These are phyloP conservation scores for Penicillium macrosclerotiorum DNA, from an alignment of 495 filamentous ascomycete genomes.

Conservation along the genomic window DNA sequence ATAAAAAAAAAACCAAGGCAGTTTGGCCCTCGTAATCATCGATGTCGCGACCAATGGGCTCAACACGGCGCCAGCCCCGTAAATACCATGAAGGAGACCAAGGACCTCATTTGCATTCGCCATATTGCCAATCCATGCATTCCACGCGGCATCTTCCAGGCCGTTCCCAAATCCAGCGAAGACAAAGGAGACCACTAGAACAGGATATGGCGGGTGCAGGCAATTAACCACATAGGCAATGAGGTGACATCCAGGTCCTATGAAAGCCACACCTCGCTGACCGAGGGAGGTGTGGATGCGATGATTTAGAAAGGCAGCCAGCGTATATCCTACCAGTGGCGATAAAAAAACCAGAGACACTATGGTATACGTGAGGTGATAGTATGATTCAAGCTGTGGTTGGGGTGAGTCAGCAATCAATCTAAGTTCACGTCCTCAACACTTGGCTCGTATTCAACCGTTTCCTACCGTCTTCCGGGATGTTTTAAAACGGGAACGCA, in stretches of 20 bases:
- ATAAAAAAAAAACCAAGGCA: constrained; percentile 60
- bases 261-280: constrained; percentile 69
- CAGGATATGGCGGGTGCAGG: constrained; percentile 59
- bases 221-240: constrained; percentile 60
- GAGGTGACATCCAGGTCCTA: constrained; percentile 63
- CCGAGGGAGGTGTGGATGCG: constrained; percentile 58
- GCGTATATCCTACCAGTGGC: constrained; percentile 57
- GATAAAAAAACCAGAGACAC: constrained; percentile 65
- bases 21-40: constrained; percentile 46
- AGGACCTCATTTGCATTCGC: constrained; percentile 59
- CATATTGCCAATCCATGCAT: constrained; percentile 64
- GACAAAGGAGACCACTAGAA: constrained; percentile 55
- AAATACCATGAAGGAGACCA: constrained; percentile 57
- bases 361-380: constrained; percentile 54
- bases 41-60: constrained; percentile 57
- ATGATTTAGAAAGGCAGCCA: constrained; percentile 58
- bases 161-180: constrained; percentile 64
- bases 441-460: too few species aligned
- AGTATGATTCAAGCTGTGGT: constrained; percentile 56
- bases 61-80: constrained; percentile 57
- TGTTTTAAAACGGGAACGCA: too few species aligned
- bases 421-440: too few species aligned
- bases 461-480: too few species aligned
- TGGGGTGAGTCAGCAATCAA: too few species aligned
- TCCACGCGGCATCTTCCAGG: constrained; percentile 62